Percentiles rank a stretch among this genome's conserved stretches.
Evolutionary conservation across 225 moss, liverwort and hornwort species (phyloP).

Genomic region (Marchantia polymorpha): DNA sequence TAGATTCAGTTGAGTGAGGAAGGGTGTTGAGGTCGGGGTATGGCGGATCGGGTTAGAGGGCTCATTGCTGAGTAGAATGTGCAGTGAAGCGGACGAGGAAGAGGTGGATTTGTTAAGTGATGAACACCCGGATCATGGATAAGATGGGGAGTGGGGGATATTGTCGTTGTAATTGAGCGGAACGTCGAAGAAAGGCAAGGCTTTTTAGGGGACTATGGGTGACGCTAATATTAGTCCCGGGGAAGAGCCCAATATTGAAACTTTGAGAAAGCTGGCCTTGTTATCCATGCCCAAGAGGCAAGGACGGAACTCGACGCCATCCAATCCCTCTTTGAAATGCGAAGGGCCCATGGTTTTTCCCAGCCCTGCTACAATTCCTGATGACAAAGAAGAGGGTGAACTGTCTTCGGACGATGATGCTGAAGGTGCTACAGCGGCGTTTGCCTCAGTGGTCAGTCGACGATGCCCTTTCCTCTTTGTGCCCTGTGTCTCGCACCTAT

Average conservation of each 20-base stretch:
- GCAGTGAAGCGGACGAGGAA: constrained; percentile 10
- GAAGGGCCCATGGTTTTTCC: constrained; percentile 20
- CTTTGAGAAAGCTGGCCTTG: constrained; percentile 43
- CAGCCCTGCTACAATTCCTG: constrained; percentile 15
- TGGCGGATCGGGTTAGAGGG: constrained; percentile 11
- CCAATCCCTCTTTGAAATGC: not conserved
- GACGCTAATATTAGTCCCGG: constrained; percentile 22
- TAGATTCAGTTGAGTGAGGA: constrained; percentile 1
- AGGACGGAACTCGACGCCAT: constrained; percentile 18
- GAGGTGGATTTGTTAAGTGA: constrained; percentile 24
- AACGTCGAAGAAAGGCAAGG: not conserved
- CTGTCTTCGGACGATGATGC: constrained; percentile 47
- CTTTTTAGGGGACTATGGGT: constrained; percentile 27
- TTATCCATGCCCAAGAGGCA: constrained; percentile 42
- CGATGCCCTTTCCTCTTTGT: constrained; percentile 28
- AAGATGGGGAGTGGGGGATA: not conserved
- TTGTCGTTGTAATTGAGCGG: not conserved
- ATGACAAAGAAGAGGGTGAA: constrained; percentile 55
- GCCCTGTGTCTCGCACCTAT: constrained; percentile 18
- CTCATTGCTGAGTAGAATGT: constrained; percentile 16
- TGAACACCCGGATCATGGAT: constrained; percentile 27
- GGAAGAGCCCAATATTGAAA: constrained; percentile 38
- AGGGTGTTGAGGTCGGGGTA: not conserved
- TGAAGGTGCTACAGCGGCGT: constrained; percentile 27
- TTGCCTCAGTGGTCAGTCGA: constrained; percentile 36